These are phyloP conservation scores for Cryomyces minteri DNA, from an alignment of 495 filamentous ascomycete genomes.

Conservation along the genomic window DNA sequence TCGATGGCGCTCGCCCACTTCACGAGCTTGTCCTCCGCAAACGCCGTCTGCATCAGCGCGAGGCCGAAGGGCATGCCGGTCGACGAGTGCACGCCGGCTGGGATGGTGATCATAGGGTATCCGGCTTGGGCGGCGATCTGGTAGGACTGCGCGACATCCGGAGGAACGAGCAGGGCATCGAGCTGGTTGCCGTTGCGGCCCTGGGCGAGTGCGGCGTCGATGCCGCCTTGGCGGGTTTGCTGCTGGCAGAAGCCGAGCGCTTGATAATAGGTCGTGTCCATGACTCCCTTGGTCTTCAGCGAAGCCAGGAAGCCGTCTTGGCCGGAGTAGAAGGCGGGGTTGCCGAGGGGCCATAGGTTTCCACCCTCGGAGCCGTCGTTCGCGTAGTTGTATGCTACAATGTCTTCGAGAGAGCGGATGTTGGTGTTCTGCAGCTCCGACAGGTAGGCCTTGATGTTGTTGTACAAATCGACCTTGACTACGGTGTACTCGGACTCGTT, in stretches of 20 bases:
- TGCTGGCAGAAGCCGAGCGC: constrained; percentile 41
- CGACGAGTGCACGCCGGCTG: constrained; percentile 30
- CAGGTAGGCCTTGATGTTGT: constrained; percentile 48
- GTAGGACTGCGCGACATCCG: constrained; percentile 44
- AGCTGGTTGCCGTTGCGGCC: constrained; percentile 27
- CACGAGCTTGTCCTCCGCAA: constrained; percentile 38
- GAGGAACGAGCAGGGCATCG: constrained; percentile 43
- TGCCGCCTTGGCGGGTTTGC: constrained; percentile 41
- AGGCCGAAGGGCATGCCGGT: constrained; percentile 57
- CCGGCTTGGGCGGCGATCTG: constrained; percentile 36
- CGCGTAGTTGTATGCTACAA: constrained; percentile 45
- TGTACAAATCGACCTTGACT: constrained; percentile 62
- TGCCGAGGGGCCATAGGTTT: constrained; percentile 27
- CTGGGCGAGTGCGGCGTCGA: constrained; percentile 40
- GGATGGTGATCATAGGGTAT: constrained; percentile 54
- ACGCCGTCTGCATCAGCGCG: constrained; percentile 47
- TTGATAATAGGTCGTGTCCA: constrained; percentile 46
- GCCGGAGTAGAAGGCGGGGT: constrained; percentile 49
- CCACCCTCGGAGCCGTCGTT: constrained; percentile 54
- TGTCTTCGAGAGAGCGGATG: constrained; percentile 44
- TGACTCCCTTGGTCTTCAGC: constrained; percentile 36
- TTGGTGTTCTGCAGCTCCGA: constrained; percentile 43
- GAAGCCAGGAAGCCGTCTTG: constrained; percentile 51
- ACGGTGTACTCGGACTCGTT: constrained; percentile 57
- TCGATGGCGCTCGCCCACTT: constrained; percentile 53